Evolutionary conservation across 208 protist species (phyloP).

Genomic region (Crithidia fasciculata): DNA sequence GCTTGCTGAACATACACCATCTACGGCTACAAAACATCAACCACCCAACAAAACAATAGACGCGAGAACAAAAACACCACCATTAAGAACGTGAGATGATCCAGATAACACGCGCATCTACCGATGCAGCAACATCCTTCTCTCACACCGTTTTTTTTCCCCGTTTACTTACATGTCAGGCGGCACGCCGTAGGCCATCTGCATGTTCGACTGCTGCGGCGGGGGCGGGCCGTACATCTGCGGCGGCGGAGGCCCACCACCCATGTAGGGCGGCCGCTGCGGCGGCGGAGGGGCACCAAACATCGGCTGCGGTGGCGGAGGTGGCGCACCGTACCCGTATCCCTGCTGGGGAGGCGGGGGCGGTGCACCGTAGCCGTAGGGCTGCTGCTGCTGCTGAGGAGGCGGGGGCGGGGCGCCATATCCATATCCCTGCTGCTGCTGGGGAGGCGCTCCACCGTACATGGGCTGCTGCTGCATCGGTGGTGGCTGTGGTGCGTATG

Average conservation of each 20-base stretch:
- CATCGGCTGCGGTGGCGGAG: conserved; percentile 21
- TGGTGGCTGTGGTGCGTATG: conserved; percentile 12
- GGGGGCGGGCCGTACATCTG: conserved; percentile 19
- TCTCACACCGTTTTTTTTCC: too few species aligned
- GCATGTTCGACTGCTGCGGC: conserved; percentile 7
- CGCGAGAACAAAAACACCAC: too few species aligned
- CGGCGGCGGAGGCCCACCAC: conserved; percentile 16
- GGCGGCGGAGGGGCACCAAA: conserved; percentile 11
- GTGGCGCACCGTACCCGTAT: conserved; percentile 4
- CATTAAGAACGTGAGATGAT: too few species aligned
- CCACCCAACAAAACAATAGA: too few species aligned
- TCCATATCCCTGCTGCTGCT: conserved; percentile 12
- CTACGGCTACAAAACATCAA: too few species aligned
- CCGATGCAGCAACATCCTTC: too few species aligned
- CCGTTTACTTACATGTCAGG: conserved; percentile 19
- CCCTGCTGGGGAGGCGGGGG: conserved; percentile 13
- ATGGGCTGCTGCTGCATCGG: conserved; percentile 7
- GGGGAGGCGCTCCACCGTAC: not conserved
- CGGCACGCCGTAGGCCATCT: conserved; percentile 41
- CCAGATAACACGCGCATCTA: too few species aligned
- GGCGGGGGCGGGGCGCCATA: conserved; percentile 6
- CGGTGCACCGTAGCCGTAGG: conserved; percentile 6
- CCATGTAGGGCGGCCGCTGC: conserved; percentile 17
- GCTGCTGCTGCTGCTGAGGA: conserved; percentile 7
- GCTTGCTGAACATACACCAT: too few species aligned